Conservation (phyloP, 2,329 filamentous ascomycete genomes). For the Fusarium multiceps region DNA sequence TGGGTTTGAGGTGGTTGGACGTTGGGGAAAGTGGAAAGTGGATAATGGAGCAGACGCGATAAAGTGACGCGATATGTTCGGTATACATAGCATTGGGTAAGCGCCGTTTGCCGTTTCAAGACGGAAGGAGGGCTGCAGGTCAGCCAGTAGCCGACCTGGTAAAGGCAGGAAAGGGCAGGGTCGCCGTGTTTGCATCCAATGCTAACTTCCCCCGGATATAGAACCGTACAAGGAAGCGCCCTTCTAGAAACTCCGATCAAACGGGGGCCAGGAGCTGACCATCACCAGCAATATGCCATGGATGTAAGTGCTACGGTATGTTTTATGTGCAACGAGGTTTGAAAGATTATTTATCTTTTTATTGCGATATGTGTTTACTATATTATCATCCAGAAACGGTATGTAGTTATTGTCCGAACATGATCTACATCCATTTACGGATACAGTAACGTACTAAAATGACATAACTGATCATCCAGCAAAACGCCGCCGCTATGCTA, state of each 20-base stretch:
- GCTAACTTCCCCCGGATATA: constrained; percentile 5
- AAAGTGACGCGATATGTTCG: not conserved
- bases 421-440: constrained; percentile 9
- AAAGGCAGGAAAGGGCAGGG: not conserved
- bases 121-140: not conserved
- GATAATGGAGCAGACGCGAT: not conserved
- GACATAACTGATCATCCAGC: constrained; percentile 4
- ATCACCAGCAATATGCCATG: not conserved
- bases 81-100: not conserved
- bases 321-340: not conserved
- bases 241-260: constrained; percentile 10
- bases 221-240: constrained; percentile 3
- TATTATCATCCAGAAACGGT: not conserved
- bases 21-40: not conserved
- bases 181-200: constrained; percentile 19
- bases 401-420: not conserved
- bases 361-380: not conserved
- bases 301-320: not conserved
- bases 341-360: not conserved
- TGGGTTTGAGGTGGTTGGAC: not conserved
- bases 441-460: not conserved
- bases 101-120: constrained; percentile 13
- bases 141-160: not conserved
- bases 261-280: not conserved
- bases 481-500: constrained; percentile 45